Evolutionary conservation across 2,329 filamentous ascomycete species (phyloP), one percentile per base, ranked within the genome.

Genomic region (Diaporthe sp.): DNA sequence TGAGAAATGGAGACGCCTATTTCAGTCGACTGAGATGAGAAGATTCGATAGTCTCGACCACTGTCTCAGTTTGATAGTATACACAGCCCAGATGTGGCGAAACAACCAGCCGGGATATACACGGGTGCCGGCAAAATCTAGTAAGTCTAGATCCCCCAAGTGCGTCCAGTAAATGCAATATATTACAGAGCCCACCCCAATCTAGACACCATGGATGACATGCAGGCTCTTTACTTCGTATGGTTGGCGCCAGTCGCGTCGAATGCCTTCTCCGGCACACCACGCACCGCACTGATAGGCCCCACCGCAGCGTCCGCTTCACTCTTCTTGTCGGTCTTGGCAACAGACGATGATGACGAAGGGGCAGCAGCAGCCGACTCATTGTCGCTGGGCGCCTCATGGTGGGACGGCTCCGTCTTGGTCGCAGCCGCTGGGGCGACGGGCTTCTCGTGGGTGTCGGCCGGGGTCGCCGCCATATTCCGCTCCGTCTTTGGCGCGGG

Each of bases 171-270:
- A n/a, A 76, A 80, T 78, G 74, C 79, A 51, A 55, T 78, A 73
- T 80, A 77, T 57, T 80, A 77, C 80, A 78, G 25, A 78, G 76
- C n/a, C 34, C 77, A 79, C 78, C n/a, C 63, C 73, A 42, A 10
- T 22, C 34, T 15, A 15, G 9, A 22, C 4, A 20, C 28, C 7
- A 53, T 47, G 12, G 17, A 34, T 31, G 22, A 55, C 22, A 17
- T 20, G 20, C 13, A 17, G 37, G 9, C 28, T 13, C 13, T 57
- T 28, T 73, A 73, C 57, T 71, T 71, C 51, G 74, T 76, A n/a
- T 78, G 74, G 78, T 84, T 84, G 31, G 82, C 83, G 25, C 75
- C 78, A 1, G 83, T 84, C 44, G 82, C 83, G 63, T 84, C 83
- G 20, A 79, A 77, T 1, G 81, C 81, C 71, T 78, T 76, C 75